Base-by-base conservation (phyloP, 2,329 filamentous ascomycete genomes). In the Drechslerella coelobrocha region DNA sequence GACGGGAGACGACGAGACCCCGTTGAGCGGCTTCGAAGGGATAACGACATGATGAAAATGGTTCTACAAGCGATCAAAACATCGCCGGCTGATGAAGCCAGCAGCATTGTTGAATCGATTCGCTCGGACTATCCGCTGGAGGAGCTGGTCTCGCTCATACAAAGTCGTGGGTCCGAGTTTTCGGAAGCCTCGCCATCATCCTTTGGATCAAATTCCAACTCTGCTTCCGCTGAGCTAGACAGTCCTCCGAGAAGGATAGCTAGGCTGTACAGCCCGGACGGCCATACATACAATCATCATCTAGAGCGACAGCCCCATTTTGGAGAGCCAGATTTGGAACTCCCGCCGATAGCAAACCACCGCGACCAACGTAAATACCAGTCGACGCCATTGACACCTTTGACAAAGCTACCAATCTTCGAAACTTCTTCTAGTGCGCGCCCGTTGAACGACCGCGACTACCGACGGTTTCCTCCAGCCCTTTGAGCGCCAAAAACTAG, bases 1-100 rank as follows among this genome's bases (percentile, higher is more conserved):
- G 65, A 69, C 34, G 65, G 65, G 19, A 69, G 65, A 41, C 65
- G 65, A 50, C 57, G 65, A 21, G 65, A 69, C 27, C 65, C 65
- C 6, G 65, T 69, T 41, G 65, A 69, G 29, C 57, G 65, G 3
- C 57, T 69, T 14, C 52, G 65, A 0, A 69, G 34, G 19, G 65
- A 69, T 39, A 69, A 69, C 52, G 65, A 69, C 14, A 69, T 69
- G 65, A 69, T 69, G 65, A 69, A 59, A 17, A 10, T 61, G 34
- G 65, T 69, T 17, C 39, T 69, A 8, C 65, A 69, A 26, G 57
- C 65, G 10, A 69, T 69, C 26, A 69, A 56, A 47, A 62, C 34
- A 12, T 62, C 52, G 10, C 47, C 65, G n/a, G 29, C 45, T 1
- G 65, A 69, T 14, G 65, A 69, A 48, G 65, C 65, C 1, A 52